Conservation (phyloP, 2,329 filamentous ascomycete genomes). For the Aureobasidium sp. region DNA sequence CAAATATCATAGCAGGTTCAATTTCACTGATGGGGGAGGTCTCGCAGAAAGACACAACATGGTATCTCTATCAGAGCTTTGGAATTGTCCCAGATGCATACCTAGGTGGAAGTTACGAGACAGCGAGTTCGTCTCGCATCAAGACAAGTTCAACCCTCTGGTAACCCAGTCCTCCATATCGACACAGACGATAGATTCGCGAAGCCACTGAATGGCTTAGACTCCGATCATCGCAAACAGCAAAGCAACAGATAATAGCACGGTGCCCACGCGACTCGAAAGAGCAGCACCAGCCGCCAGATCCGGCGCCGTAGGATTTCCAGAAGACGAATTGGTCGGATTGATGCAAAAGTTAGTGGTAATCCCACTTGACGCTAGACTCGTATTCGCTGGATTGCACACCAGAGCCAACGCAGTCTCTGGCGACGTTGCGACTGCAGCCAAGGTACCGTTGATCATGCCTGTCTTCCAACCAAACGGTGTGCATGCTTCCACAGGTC, state of each 20-base stretch:
- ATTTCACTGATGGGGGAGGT: background rate
- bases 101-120: too few species aligned
- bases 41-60: background rate
- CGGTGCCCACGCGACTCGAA: background rate
- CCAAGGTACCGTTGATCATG: conserved; percentile 1
- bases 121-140: too few species aligned
- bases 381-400: conserved; percentile 14
- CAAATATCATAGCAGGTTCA: background rate
- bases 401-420: background rate
- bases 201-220: background rate
- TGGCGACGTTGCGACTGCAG: background rate
- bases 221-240: background rate
- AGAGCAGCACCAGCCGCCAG: background rate
- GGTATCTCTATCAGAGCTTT: background rate
- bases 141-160: too few species aligned
- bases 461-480: background rate
- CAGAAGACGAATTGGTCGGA: background rate
- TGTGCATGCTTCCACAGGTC: conserved; percentile 10
- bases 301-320: background rate
- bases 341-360: background rate
- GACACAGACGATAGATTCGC: too few species aligned
- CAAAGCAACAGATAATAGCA: background rate
- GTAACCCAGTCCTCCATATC: too few species aligned
- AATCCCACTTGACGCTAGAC: conserved; percentile 7
- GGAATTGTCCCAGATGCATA: background rate